Conservation (phyloP, 2,329 filamentous ascomycete genomes). For the Diaporthe velutina region DNA sequence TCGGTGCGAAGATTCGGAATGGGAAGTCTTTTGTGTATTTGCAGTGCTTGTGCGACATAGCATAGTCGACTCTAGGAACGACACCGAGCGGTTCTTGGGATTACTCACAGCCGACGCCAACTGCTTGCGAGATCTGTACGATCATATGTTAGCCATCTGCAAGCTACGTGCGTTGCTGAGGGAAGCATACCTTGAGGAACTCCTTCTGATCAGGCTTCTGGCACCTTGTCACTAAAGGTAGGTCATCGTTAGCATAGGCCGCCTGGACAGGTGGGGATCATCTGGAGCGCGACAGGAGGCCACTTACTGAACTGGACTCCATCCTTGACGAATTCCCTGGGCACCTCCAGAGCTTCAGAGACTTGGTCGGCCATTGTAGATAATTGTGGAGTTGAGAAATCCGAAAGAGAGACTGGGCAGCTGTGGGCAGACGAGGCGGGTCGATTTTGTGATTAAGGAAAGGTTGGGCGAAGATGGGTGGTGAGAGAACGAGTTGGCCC, state of each 20-base stretch:
- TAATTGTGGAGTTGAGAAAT: not conserved
- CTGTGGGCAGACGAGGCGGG: not conserved
- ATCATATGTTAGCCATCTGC: conserved; percentile 41
- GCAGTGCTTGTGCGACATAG: not conserved
- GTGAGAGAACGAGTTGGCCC: conserved; percentile 19
- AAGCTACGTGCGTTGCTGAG: conserved; percentile 28
- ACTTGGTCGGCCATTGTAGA: conserved; percentile 74
- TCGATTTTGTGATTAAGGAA: conserved; percentile 3
- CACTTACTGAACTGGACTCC: conserved; percentile 72
- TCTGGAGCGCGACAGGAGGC: conserved; percentile 61
- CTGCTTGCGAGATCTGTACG: conserved; percentile 60
- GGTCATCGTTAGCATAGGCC: conserved; percentile 34
- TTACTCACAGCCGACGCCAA: conserved; percentile 69
- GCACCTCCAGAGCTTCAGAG: conserved; percentile 78
- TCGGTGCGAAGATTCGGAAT: not conserved
- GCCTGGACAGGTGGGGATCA: conserved; percentile 41
- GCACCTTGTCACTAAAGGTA: conserved; percentile 39
- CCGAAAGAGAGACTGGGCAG: conserved; percentile 22
- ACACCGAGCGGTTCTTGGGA: not conserved
- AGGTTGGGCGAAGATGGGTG: conserved; percentile 1
- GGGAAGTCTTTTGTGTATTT: not conserved
- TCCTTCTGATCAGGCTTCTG: conserved; percentile 62
- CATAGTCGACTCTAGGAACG: not conserved
- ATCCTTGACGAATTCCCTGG: conserved; percentile 74
- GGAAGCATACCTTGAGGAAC: conserved; percentile 61